Evolutionary conservation across 2,329 filamentous ascomycete genomes (phyloP), one percentile per base, ranked within the genome.

Genomic region (Xylaria sp.): DNA sequence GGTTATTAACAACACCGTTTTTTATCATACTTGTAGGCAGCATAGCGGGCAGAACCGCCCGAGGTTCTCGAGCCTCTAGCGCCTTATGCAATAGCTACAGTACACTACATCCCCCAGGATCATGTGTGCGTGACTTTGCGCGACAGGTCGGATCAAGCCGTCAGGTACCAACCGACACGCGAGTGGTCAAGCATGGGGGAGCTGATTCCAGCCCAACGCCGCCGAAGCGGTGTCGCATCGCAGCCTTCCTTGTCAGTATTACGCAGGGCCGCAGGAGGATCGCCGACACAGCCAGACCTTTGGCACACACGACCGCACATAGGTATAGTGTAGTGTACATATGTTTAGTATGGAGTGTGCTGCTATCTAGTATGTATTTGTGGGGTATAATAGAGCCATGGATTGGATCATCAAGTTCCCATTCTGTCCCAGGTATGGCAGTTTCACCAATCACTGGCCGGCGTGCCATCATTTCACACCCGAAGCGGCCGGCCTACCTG

Each of bases 91-190:
- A 55, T 32, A 58, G 55, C 54, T 21, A 37, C 35, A 47, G 29
- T 51, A 27, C 48, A 18, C 23, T 32, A 29, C 40, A n/a, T 57
- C 35, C 8, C 13, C 25, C 32, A 42, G 55, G 6, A 44, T 27
- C 25, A 58, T 18, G 54, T 42, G 27, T 68, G 68, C 48, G 64
- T 60, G 68, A 67, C 66, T 32, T 50, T 60, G 65, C 69, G 60
- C 60, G 60, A 62, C 62, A 71, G 59, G 61, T 71, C 71, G 60
- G 63, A 67, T 66, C 67, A 71, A 74, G 70, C 72, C 72, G 74
- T 77, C 75, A 77, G 75, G 75, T 77, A 76, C 75, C 75, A 76
- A 77, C 70, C 73, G 73, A 75, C 71, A 71, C 63, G 70, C 71
- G 69, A 71, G 72, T 63, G 70, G 67, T 71, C 65, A 50, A 68